Base-by-base conservation (phyloP, 768 basidiomycete species). In the Serendipita sp. region DNA sequence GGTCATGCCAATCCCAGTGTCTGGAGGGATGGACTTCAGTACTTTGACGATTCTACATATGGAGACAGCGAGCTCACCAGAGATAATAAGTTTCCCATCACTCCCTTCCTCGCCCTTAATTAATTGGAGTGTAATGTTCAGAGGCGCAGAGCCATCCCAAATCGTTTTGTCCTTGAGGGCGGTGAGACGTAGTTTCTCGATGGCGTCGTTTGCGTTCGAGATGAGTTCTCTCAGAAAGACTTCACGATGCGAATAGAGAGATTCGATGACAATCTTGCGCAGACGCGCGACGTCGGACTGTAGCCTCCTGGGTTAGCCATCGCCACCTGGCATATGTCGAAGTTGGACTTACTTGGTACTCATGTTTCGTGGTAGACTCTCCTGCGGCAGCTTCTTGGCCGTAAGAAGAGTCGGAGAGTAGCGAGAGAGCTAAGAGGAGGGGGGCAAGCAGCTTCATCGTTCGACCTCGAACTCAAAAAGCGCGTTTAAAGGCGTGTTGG, bases 1-100 rank as follows among this genome's bases (percentile, higher is more conserved):
- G n/a, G 82, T 86, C 96, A 98, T 98, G 37, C 96, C 96, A 71
- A 98, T 92, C 67, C 96, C 96, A 35, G 90, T 92, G 71, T 99
- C 95, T 89, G 69, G 32, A 24, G 24, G 41, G 5, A 41, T 47
- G 34, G 35, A 65, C 45, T 68, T 67, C 63, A 44, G 58, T 54
- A 46, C 32, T n/a, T 45, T 18, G 41, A 41, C 7, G 13, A 13
- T 13, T 62, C 44, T 24, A 28, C 66, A 24, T 24, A 16, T n/a
- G 53, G 47, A 8, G 60, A 35, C 3, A 15, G 10, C 64, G 63
- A 64, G 65, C 79, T 30, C 70, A 86, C 88, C 89, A 64, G 85
- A 76, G 63, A 95, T 88, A 66, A 92, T 74, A 35, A 95, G 76
- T 53, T 83, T 79, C 3, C 89, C 92, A 16, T 83, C 80, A 34